Base-by-base conservation (phyloP, 1,139 yeast genomes). In the Sugiyamaella castrensis region DNA sequence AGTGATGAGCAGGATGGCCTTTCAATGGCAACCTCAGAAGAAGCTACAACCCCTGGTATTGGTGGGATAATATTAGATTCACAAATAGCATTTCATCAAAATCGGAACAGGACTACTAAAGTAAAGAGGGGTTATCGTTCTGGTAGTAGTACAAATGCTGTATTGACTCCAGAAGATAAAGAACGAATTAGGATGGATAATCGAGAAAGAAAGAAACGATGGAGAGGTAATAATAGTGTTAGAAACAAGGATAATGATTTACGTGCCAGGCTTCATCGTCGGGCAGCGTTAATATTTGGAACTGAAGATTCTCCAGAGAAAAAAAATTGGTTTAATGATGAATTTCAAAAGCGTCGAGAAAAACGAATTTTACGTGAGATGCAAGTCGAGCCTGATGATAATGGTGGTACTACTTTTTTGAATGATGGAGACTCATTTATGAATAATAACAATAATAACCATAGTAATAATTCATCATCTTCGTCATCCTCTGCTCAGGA, bases 211-310 rank as follows among this genome's bases (percentile, higher is more conserved):
- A 92, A 92, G 70, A 84, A 89, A 70, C 80, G 81, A 58, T 92
- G 98, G 98, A 79, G 98, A 62, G 92, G 82, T 54, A 83, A 81
- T 33, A 89, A 91, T 64, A 77, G 79, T 12, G 85, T 84, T 54
- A 75, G 94, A 55, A 91, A 91, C 64, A 84, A 87, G 68, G 96
- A 88, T 64, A 85, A 87, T 59, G 98, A 91, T 64, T 70, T 91
- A 52, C 75, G 95, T 47, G 80, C 87, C 1, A 73, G 98, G 48
- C 84, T 92, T 27, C 75, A 79, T 53, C 83, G 82, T 57, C 73
- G 92, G 40, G 97, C 98, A 0, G 72, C 72, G 38, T 68, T 70
- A 15, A 70, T 84, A 56, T 89, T 81, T 68, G 95, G 96, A 1
- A 75, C 72, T 10, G 72, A 69, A 2, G 81, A 76, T 5, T 73